Percentiles rank a stretch among this genome's conserved stretches.
These are phyloP conservation scores for Pholiota adiposa DNA, from an alignment of 1,284 basidiomycete species.

Conservation along the genomic window DNA sequence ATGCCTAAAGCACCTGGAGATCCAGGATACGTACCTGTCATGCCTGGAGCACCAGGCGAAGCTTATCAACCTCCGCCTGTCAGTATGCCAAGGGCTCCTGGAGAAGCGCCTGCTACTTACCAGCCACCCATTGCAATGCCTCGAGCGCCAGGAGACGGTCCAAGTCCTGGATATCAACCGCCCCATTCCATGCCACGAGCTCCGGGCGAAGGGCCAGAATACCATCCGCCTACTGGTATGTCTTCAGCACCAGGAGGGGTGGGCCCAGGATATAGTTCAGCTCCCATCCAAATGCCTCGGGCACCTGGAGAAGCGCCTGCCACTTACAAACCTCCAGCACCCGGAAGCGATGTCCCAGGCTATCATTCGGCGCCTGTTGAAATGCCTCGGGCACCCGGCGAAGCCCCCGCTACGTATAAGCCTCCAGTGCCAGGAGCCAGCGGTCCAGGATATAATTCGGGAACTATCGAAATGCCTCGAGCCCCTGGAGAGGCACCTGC, in stretches of 20 bases:
- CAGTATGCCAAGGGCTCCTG: neutral
- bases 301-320: neutral
- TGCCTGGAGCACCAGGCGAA: neutral
- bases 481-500: constrained; percentile 2
- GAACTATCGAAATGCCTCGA: neutral
- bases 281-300: neutral
- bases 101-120: neutral
- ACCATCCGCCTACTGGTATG: neutral
- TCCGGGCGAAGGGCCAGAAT: constrained; percentile 1
- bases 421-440: neutral
- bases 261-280: neutral
- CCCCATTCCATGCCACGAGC: neutral
- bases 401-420: neutral
- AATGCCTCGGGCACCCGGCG: constrained; percentile 4
- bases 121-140: constrained; percentile 3
- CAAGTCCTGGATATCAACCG: neutral
- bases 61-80: too few species aligned
- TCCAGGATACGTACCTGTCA: neutral
- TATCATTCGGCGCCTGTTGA: neutral
- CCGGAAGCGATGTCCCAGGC: neutral
- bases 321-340: neutral
- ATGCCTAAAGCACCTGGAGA: constrained; percentile 1
- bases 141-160: constrained; percentile 1
- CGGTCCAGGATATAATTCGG: neutral
- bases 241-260: neutral